Conservation (phyloP, 2,329 filamentous ascomycete species). For the Tolypocladium ovalisporum region DNA sequence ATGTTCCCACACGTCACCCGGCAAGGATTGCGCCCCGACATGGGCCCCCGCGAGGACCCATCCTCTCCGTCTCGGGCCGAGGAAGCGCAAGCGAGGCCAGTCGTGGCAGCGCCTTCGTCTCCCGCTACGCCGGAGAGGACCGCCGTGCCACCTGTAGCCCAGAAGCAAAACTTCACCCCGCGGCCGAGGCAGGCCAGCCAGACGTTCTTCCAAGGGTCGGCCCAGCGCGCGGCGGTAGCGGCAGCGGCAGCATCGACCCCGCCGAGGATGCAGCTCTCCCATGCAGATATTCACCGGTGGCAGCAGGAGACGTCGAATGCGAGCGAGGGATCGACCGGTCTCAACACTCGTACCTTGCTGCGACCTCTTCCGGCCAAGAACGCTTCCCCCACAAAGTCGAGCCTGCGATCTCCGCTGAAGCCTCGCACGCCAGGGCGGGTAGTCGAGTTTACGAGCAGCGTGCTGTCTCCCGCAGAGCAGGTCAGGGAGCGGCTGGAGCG, state of each 20-base stretch:
- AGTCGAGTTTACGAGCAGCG: slow-evolving; percentile 45
- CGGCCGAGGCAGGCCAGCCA: slow-evolving; percentile 21
- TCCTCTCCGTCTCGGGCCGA: slow-evolving; percentile 22
- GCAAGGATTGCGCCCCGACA: slow-evolving; percentile 20
- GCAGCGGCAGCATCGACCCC: slow-evolving; percentile 20
- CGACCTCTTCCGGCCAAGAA: slow-evolving; percentile 37
- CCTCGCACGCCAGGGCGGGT: slow-evolving; percentile 46
- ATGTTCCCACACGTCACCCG: slow-evolving; percentile 27
- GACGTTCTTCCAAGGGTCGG: slow-evolving; percentile 27
- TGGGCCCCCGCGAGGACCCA: slow-evolving; percentile 18
- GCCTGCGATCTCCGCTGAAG: slow-evolving; percentile 45
- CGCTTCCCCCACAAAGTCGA: slow-evolving; percentile 47
- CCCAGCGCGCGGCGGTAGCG: slow-evolving; percentile 13
- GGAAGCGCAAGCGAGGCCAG: background rate
- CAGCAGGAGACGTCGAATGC: slow-evolving; percentile 27
- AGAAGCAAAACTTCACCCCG: slow-evolving; percentile 40
- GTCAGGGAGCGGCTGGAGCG: slow-evolving; percentile 20
- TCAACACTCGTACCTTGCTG: slow-evolving; percentile 23
- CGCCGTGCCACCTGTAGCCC: slow-evolving; percentile 24
- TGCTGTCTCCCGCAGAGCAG: slow-evolving; percentile 33
- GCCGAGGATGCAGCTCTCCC: slow-evolving; percentile 29
- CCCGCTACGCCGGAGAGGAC: slow-evolving; percentile 21
- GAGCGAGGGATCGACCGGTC: slow-evolving; percentile 25
- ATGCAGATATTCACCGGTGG: slow-evolving; percentile 30
- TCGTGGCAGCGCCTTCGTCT: slow-evolving; percentile 4